Evolutionary conservation across 2,329 filamentous ascomycete genomes (phyloP).

Genomic region (Diaporthe helianthi): DNA sequence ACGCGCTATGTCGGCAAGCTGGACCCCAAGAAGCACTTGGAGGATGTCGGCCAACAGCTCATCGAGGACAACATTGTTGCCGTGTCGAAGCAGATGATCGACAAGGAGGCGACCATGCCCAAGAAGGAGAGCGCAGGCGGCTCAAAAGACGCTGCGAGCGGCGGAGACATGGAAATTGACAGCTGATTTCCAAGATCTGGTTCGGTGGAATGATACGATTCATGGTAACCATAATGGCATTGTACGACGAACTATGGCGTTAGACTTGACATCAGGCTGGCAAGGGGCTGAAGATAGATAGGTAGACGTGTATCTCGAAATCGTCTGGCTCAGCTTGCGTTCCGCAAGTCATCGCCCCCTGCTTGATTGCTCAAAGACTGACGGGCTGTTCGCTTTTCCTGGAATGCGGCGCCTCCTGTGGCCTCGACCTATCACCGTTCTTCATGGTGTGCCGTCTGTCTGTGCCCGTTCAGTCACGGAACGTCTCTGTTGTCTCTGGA

Average conservation of each 20-base stretch:
- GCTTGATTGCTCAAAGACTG: not conserved
- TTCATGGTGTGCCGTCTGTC: not conserved
- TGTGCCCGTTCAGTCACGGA: not conserved
- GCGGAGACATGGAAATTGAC: slow-evolving; percentile 74
- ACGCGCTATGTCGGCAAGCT: slow-evolving; percentile 99
- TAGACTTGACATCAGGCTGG: slow-evolving; percentile 32
- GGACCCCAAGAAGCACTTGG: slow-evolving; percentile 98
- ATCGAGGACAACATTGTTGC: slow-evolving; percentile 99
- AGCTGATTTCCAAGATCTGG: slow-evolving; percentile 50
- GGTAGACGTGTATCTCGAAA: slow-evolving; percentile 25
- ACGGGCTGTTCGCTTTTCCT: not conserved
- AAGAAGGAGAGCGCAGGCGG: slow-evolving; percentile 63
- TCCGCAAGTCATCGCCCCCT: not conserved
- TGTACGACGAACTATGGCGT: slow-evolving; percentile 34
- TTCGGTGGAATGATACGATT: slow-evolving; percentile 24
- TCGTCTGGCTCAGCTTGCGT: slow-evolving; percentile 26
- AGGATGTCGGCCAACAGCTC: slow-evolving; percentile 93
- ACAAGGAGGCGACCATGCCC: slow-evolving; percentile 96
- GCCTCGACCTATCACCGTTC: no score
- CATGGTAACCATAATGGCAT: slow-evolving; percentile 35
- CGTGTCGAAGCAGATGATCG: slow-evolving; percentile 98
- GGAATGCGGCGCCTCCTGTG: no score
- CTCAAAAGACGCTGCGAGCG: slow-evolving; percentile 59
- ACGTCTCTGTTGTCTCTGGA: not conserved
- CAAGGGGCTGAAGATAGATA: slow-evolving; percentile 32